Evolutionary conservation across 306 rosid genomes (phyloP).

Genomic region (Gastrolobium villosum): DNA sequence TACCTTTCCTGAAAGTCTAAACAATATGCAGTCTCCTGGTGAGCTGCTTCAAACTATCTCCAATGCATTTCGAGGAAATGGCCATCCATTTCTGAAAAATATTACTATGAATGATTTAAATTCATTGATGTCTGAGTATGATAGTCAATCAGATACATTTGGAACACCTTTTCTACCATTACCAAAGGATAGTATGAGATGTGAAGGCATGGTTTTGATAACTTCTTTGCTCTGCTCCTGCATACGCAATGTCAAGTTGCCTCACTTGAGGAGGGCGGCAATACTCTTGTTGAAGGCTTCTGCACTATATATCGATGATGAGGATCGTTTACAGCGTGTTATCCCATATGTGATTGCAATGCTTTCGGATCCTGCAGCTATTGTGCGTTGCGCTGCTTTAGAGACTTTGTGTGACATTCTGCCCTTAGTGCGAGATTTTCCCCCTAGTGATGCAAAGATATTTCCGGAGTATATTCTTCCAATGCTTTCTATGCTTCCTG

Average conservation of each 20-base stretch:
- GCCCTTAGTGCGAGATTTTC: conserved; percentile 92
- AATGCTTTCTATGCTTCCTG: conserved; percentile 99
- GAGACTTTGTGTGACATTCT: conserved; percentile 95
- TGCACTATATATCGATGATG: conserved; percentile 92
- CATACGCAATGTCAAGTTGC: conserved; percentile 92
- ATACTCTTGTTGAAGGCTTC: conserved; percentile 89
- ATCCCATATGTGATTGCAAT: conserved; percentile 92
- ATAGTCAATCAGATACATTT: conserved; percentile 91
- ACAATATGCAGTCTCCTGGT: conserved; percentile 75
- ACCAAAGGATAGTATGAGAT: conserved; percentile 86
- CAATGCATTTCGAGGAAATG: conserved; percentile 83
- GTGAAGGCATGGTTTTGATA: conserved; percentile 97
- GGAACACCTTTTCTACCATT: conserved; percentile 79
- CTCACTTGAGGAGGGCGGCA: conserved; percentile 91
- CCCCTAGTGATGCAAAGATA: conserved; percentile 97
- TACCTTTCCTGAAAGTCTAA: conserved; percentile 66
- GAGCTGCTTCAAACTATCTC: conserved; percentile 85
- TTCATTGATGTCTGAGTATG: conserved; percentile 85
- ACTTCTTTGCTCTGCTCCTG: conserved; percentile 96
- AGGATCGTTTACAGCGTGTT: conserved; percentile 92
- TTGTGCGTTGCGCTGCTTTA: conserved; percentile 96
- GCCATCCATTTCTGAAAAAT: conserved; percentile 83
- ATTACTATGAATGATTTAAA: conserved; percentile 79
- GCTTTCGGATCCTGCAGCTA: conserved; percentile 94
- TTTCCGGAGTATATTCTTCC: conserved; percentile 96